Base-by-base conservation (phyloP, 2,329 filamentous ascomycete genomes). In the Alternaria infectoria region DNA sequence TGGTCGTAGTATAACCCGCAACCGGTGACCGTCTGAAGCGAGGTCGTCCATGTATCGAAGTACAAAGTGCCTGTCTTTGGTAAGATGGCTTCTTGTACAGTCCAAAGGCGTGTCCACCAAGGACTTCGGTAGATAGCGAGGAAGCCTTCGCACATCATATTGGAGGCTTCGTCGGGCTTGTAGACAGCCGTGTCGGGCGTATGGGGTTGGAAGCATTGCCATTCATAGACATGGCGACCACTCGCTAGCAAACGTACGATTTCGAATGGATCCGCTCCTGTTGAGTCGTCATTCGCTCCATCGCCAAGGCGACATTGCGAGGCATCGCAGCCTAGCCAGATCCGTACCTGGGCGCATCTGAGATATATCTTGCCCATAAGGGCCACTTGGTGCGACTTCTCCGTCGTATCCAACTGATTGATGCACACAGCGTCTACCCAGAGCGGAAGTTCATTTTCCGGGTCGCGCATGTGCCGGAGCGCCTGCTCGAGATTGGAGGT, bases 371-470 rank as follows among this genome's bases (percentile, higher is more conserved):
- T 10, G 21, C 32, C 36, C 54, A 62, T 49, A 2, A 51, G n/a
- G 9, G 40, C 26, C 15, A 62, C 54, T 49, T 62, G 54, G 1
- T 43, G 13, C 17, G 44, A 52, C 4, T 21, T 21, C 13, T 58
- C 54, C 0, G 11, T 17, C 3, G 46, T 2, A 19, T 62, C 46
- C 3, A 19, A 8, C 26, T 62, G 54, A 3, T 58, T 43, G 13
- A 62, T 62, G 21, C 54, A 62, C 1, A 62, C n/a, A n/a, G 54
- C 54, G 8, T 58, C 59, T 6, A 58, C 47, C 54, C 47, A 62
- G 0, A 62, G 28, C 4, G 13, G 11, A 10, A 52, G 7, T 9
- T 46, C 25, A 4, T 5, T 13, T 1, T 54, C 6, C 1, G 9
- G 7, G 5, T 46, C 12, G 11, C 54, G 59, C 10, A 58, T 46